Base-by-base conservation (phyloP, 495 filamentous ascomycete genomes). In the Lasiosphaeria hispida region DNA sequence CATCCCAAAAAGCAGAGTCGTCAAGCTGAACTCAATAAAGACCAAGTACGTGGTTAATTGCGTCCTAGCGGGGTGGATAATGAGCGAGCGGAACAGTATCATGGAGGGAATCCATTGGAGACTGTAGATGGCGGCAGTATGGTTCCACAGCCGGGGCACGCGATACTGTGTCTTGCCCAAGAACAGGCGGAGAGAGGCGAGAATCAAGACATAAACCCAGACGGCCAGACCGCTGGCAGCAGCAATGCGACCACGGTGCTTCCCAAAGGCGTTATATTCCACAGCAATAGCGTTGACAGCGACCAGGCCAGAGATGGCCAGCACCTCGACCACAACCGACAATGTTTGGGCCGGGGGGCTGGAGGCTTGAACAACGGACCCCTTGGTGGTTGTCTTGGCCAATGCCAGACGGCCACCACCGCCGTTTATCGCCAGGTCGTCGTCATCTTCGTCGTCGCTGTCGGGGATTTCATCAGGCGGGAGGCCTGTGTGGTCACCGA, bases 71-170 rank as follows among this genome's bases (percentile, higher is more conserved):
- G 92, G 88, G 72, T 94, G 89, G 57, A 97, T 86, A 48, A 97
- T 69, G 39, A 83, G 85, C 35, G 92, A 95, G 39, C 95, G 88
- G 77, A 97, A 94, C 7, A 90, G 71, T 59, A 91, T 73, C 14
- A 90, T 60, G 1, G 81, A 78, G 65, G 92, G 86, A 35, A 93
- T 63, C 89, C 94, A 97, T 65, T 91, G 88, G 50, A 87, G 75
- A 51, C 80, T 78, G 69, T 99, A 99, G n/a, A 97, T 80, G 44
- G 80, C 74, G 7, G 91, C 86, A 0, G 95, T 97, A 71, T 99
- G 94, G 61, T 91, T 91, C 95, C 95, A 99, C 9, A 97, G 72
- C 40, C 82, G 80, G 13, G 88, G 87, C 19, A 92, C 81, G 37
- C 79, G 75, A 63, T 85, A 85, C 61, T 82, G 80, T 35, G 83